Conservation (phyloP, 2,329 filamentous ascomycete genomes). For the Microascus cirrosus region DNA sequence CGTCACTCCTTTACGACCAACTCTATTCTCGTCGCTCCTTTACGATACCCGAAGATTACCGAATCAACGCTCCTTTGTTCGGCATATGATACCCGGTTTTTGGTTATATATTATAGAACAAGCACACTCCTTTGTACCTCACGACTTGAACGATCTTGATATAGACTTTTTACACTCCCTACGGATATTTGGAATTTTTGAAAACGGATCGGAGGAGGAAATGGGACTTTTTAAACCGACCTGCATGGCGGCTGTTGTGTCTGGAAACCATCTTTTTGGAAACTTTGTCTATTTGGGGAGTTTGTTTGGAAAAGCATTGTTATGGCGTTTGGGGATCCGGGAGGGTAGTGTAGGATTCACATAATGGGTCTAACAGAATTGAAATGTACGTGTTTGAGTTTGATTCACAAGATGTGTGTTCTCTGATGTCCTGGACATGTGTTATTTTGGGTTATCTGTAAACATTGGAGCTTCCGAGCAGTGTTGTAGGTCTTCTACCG, state of each 20-base stretch:
- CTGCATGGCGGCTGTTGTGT: conserved; percentile 4
- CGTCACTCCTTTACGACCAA: not conserved
- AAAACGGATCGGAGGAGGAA: not conserved
- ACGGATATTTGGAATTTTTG: not conserved
- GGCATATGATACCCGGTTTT: not conserved
- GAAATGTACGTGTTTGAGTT: too few relatives aligned
- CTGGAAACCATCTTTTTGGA: not conserved
- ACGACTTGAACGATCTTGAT: not conserved
- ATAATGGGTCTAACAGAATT: too few relatives aligned
- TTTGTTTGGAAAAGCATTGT: not conserved
- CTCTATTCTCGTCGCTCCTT: not conserved
- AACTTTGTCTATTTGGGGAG: not conserved
- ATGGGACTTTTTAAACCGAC: not conserved
- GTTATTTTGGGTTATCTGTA: too few relatives aligned
- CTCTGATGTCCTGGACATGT: too few relatives aligned
- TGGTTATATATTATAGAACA: not conserved
- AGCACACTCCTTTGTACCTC: not conserved
- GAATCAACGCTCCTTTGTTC: not conserved
- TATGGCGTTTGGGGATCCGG: not conserved
- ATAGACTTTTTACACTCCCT: not conserved
- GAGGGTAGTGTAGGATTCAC: too few relatives aligned
- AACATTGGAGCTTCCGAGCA: too few relatives aligned
- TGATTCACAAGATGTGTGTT: too few relatives aligned
- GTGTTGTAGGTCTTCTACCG: too few relatives aligned
- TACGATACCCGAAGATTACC: not conserved